Conservation (phyloP, 2,329 filamentous ascomycete species). For the Cercospora sp. region DNA sequence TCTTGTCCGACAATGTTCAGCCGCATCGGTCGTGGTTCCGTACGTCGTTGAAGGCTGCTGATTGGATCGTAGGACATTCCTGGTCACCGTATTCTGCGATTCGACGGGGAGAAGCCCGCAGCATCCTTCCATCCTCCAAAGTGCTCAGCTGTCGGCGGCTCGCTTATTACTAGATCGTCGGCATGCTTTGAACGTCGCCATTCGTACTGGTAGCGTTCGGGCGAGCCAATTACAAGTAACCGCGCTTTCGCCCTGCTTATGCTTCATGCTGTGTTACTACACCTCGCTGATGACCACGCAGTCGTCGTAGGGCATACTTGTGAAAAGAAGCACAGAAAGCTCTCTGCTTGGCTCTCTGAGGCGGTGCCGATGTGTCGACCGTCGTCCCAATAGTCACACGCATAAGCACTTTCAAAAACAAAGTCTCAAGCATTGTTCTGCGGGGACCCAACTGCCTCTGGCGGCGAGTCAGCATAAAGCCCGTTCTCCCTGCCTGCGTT, state of each 20-base stretch:
- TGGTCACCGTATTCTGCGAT: background rate
- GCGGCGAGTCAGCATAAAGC: background rate
- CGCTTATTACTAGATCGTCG: background rate
- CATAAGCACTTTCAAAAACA: background rate
- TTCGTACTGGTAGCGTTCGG: background rate
- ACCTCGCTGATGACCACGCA: background rate
- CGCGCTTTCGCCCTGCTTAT: background rate
- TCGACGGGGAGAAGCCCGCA: background rate
- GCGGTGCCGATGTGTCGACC: background rate
- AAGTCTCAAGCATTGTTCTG: background rate
- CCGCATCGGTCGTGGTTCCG: background rate
- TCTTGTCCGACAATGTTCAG: background rate
- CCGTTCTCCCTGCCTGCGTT: background rate
- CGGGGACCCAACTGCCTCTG: background rate
- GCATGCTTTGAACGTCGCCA: background rate
- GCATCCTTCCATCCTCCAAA: background rate
- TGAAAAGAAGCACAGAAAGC: background rate
- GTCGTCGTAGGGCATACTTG: background rate
- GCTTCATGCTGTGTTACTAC: background rate
- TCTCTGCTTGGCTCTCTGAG: background rate
- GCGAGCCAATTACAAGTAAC: background rate
- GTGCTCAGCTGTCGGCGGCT: background rate
- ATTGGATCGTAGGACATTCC: background rate
- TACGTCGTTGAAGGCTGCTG: background rate
- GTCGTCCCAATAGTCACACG: background rate